Evolutionary conservation across 2,329 filamentous ascomycete genomes (phyloP).

Genomic region (Tympanopsis confertula): DNA sequence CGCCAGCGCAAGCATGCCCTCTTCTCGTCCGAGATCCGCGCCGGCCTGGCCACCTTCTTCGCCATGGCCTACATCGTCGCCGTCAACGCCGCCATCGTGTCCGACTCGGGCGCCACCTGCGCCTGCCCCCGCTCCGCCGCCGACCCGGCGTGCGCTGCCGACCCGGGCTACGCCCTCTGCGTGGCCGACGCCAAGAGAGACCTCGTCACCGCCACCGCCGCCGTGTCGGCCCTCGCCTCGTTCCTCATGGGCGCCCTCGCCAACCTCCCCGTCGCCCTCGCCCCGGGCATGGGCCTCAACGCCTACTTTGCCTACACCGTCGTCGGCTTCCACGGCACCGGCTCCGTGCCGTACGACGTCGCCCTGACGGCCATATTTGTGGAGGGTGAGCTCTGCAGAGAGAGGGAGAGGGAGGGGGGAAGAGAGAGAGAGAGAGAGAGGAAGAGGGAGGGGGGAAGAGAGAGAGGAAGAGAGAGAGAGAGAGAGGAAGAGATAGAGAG

Average conservation of each 20-base stretch:
- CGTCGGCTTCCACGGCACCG: slow-evolving; percentile 31
- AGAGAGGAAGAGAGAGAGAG: too few species aligned
- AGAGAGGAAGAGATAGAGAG: too few species aligned
- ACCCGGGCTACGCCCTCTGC: slow-evolving; percentile 53
- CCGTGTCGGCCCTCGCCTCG: slow-evolving; percentile 67
- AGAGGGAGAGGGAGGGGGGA: too few species aligned
- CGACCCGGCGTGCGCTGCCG: slow-evolving; percentile 38
- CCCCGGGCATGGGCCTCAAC: slow-evolving; percentile 51
- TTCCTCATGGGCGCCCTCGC: slow-evolving; percentile 76
- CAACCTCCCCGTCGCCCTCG: slow-evolving; percentile 55
- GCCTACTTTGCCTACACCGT: slow-evolving; percentile 40
- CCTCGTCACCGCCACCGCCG: slow-evolving; percentile 73
- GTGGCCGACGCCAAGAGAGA: slow-evolving; percentile 58
- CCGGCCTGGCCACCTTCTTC: slow-evolving; percentile 60
- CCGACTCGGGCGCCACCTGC: slow-evolving; percentile 8
- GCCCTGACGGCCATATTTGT: slow-evolving; percentile 51
- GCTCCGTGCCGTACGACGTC: slow-evolving; percentile 41
- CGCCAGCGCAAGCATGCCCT: slow-evolving; percentile 41
- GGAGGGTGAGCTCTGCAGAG: slow-evolving; percentile 48
- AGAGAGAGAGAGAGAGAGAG: too few species aligned
- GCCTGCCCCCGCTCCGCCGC: slow-evolving; percentile 43
- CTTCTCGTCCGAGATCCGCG: slow-evolving; percentile 51
- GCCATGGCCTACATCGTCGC: slow-evolving; percentile 31
- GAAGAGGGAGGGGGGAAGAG: too few species aligned
- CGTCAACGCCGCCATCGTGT: slow-evolving; percentile 9